Evolutionary conservation across 495 filamentous ascomycete genomes (phyloP), one percentile per base, ranked within the genome.

Genomic region (Niebla homalea): DNA sequence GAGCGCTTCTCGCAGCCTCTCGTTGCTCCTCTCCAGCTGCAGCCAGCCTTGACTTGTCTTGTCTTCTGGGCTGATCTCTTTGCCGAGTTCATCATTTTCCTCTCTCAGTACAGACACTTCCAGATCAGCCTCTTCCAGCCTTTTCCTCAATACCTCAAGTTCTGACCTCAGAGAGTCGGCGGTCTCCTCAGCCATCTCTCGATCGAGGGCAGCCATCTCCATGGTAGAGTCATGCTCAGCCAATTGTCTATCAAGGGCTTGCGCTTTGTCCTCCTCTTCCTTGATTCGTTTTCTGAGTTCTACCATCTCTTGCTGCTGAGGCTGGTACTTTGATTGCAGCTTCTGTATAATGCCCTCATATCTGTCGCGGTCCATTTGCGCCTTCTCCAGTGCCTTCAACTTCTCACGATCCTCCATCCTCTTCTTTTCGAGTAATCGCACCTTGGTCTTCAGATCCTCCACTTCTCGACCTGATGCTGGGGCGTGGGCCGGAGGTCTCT

Each of bases 131-230:
- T 97, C 92, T 60, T 97, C 88, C 5, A 78, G 67, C 56, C 79
- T 86, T 25, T 72, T 65, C 55, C 84, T 82, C 40, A 94, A 64
- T 4, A 77, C 70, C n/a, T 94, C 85, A 18, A 89, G 71, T 63
- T 97, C 92, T 2, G 77, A 73, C 61, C 84, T 89, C 29, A 82
- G 70, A 16, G 77, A 75, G 54, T 97, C 92, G 5, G 85, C 83
- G 35, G 79, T 85, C 60, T 97, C 90, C 64, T 96, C 90, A 2
- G 92, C 93, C 88, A 97, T 95, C 64, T 97, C 90, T 15, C 87
- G 75, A 60, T 98, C 92, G 18, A 98, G 69, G 0, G 83, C 81
- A 16, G 87, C 86, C 68, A 94, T 82, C 69, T 98, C 93, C 65
- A 95, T 67, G 15, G 83, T 71, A 5, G 79, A 75, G 16, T 96